Evolutionary conservation across 208 protist species (phyloP), one percentile per base, ranked within the genome.

Genomic region (Herpetomonas tarakana): DNA sequence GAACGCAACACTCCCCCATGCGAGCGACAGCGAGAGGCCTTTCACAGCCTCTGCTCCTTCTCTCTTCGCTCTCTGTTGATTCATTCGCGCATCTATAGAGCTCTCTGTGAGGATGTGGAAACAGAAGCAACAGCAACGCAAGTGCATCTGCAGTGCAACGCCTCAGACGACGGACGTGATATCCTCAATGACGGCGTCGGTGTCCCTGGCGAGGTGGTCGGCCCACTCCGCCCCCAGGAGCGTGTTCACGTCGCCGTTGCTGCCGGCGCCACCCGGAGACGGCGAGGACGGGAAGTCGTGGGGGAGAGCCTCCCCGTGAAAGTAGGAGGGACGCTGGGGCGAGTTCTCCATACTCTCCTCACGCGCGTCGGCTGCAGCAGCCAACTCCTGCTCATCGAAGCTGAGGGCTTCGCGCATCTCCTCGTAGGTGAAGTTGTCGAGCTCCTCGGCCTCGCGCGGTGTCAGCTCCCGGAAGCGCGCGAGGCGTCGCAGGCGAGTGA

Each of bases 371-470:
- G 79, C 77, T 12, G 76, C 49, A 16, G 58, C 49, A 52, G 69
- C 52, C 47, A 93, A 60, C 63, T 93, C 86, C 52, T 74, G 70
- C 47, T 82, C 79, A 52, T 89, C 73, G 51, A 93, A 87, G 30
- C 61, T 70, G 6, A 96, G 71, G 4, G 80, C 76, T 44, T 87
- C 79, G 28, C 87, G 76, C 31, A 96, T 57, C 70, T 93, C 90
- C 44, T 91, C 82, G 65, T 91, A 91, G 24, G 90, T 92, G 72
- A 80, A 91, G 64, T 82, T 80, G 61, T 96, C 90, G 25, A 96
- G 71, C 70, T 96, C 86, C 63, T 96, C 86, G 31, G 81, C 52
- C 62, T 96, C 90, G 26, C 71, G 72, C 27, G 84, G 78, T 1
- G 83, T 89, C 46, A 96, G 71, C 57, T 92, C 82, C 50, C 90